Conservation (phyloP, 192 early-diverging fungal species). For the Powellomyces hirtus region DNA sequence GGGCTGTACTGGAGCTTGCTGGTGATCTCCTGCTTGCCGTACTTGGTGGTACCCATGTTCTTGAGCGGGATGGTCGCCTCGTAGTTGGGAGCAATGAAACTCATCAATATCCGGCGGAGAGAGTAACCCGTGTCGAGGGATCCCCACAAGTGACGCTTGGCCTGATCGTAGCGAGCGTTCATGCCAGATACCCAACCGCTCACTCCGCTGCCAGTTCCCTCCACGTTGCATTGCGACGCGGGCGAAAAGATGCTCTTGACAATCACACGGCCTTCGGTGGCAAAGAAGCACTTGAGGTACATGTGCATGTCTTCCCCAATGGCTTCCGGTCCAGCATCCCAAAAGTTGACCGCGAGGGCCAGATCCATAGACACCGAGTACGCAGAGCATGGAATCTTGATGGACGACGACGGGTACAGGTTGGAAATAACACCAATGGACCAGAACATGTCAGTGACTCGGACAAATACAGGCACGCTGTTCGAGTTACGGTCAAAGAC, state of each 20-base stretch:
- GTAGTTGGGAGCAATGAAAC: slow-evolving; percentile 24
- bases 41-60: slow-evolving; percentile 25
- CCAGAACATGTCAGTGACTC: slow-evolving; percentile 74
- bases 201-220: slow-evolving; percentile 55
- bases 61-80: slow-evolving; percentile 28
- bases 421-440: slow-evolving; percentile 73
- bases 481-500: slow-evolving; percentile 66
- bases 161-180: slow-evolving; percentile 65
- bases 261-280: slow-evolving; percentile 63
- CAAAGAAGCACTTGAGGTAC: slow-evolving; percentile 78
- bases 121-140: slow-evolving; percentile 69
- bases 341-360: slow-evolving; percentile 66
- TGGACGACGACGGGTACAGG: slow-evolving; percentile 58
- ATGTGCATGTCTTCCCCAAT: slow-evolving; percentile 84
- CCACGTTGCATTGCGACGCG: slow-evolving; percentile 59
- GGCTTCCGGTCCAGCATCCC: slow-evolving; percentile 76
- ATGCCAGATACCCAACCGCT: slow-evolving; percentile 52
- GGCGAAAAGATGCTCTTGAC: slow-evolving; percentile 71
- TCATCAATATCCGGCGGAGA: slow-evolving; percentile 38
- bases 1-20: slow-evolving; percentile 9
- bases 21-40: slow-evolving; percentile 28
- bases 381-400: slow-evolving; percentile 74
- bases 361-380: slow-evolving; percentile 75
- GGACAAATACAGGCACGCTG: slow-evolving; percentile 68
- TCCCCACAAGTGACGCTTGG: slow-evolving; percentile 71